phyloP scores from a whole-genome alignment of 2,329 filamentous ascomycete species.

The Aspergillus pseudonomiae region DNA sequence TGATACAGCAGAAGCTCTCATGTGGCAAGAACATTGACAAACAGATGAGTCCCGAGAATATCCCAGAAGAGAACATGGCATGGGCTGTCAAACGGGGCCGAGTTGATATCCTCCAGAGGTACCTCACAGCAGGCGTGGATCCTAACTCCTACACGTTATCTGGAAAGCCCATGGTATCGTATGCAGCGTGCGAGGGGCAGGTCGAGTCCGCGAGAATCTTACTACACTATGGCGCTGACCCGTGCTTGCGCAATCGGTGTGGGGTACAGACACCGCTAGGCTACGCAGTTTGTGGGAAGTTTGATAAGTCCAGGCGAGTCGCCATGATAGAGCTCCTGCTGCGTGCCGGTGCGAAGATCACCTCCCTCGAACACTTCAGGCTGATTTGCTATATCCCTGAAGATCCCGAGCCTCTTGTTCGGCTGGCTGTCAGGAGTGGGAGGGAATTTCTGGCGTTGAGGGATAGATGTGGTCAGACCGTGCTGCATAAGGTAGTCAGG shows the following conservation, averaged over 20 bases:
- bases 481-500: background rate
- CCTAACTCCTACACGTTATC: background rate
- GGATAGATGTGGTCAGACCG: background rate
- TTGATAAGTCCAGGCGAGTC: accelerated
- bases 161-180: background rate
- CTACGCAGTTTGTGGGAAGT: background rate
- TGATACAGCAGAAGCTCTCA: background rate
- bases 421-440: background rate
- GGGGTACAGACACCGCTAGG: background rate
- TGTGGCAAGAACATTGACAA: background rate
- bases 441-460: background rate
- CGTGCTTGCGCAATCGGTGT: background rate
- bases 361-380: background rate
- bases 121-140: background rate
- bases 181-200: background rate
- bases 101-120: background rate
- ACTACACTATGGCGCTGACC: background rate
- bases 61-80: background rate
- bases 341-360: background rate
- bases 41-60: background rate
- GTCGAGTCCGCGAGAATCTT: background rate
- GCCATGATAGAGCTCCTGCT: background rate
- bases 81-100: background rate
- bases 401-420: background rate
- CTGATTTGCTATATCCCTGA: background rate